phyloP scores from a whole-genome alignment of 768 basidiomycete genomes.

The Lactifluus volemus region DNA sequence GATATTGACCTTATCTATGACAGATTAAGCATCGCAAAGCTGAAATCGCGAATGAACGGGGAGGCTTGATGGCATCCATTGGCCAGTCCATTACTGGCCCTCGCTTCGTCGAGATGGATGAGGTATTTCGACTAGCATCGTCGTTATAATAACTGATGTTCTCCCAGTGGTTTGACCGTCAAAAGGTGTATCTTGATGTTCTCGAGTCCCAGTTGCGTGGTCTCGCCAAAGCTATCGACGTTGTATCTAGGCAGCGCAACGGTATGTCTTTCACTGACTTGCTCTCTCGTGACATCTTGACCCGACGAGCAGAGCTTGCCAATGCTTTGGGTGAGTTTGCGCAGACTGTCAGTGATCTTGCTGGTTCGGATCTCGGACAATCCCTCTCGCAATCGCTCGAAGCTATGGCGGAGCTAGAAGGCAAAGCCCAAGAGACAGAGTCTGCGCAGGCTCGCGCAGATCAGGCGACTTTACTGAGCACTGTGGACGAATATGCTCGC shows the following conservation, averaged over 20 bases:
- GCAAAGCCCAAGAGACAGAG: slow-evolving; percentile 64
- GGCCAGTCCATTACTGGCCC: slow-evolving; percentile 73
- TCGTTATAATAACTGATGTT: background rate
- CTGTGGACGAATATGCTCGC: slow-evolving; percentile 91
- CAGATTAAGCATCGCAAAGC: slow-evolving; percentile 86
- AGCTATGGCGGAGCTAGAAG: slow-evolving; percentile 66
- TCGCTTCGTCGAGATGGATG: slow-evolving; percentile 82
- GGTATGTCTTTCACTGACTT: slow-evolving; percentile 33
- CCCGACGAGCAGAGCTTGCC: slow-evolving; percentile 47
- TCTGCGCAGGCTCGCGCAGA: slow-evolving; percentile 75
- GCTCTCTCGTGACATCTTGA: background rate
- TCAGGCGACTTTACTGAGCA: slow-evolving; percentile 69
- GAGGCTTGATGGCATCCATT: slow-evolving; percentile 77
- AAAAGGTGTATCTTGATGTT: slow-evolving; percentile 77
- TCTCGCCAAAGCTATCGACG: slow-evolving; percentile 79
- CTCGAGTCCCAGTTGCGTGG: slow-evolving; percentile 84
- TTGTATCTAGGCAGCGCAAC: slow-evolving; percentile 72
- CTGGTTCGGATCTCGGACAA: slow-evolving; percentile 65
- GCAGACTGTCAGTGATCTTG: slow-evolving; percentile 57
- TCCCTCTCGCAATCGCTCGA: slow-evolving; percentile 63
- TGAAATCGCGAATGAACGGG: slow-evolving; percentile 66
- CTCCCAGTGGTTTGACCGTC: slow-evolving; percentile 88
- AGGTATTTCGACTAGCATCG: slow-evolving; percentile 35
- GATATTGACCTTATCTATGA: background rate
- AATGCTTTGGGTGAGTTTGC: slow-evolving; percentile 71